Evolutionary conservation across 192 early-diverging fungal genomes (phyloP).

Genomic region (Cladochytrium replicatum): DNA sequence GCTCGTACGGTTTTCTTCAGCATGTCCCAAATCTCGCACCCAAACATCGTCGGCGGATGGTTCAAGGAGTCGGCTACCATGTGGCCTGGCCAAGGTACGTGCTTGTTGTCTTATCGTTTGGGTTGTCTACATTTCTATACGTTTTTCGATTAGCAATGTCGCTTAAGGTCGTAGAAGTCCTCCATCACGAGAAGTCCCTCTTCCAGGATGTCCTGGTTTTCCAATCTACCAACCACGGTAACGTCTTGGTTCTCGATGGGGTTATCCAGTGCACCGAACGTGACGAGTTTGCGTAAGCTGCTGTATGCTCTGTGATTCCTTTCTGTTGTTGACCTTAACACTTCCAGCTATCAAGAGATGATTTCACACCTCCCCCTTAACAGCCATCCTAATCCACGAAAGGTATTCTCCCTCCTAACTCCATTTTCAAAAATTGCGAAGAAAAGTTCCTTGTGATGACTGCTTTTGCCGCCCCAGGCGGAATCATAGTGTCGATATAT

Average conservation of each 20-base stretch:
- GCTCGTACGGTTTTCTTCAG: too few species aligned
- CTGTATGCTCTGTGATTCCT: too few species aligned
- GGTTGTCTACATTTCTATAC: neutral
- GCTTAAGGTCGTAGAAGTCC: conserved; percentile 87
- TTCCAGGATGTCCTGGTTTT: conserved; percentile 98
- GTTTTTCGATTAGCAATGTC: conserved; percentile 90
- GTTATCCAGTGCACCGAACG: conserved; percentile 97
- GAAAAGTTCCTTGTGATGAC: conserved; percentile 31
- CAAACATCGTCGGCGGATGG: conserved; percentile 91
- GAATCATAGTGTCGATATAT: conserved; percentile 36
- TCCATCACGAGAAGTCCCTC: conserved; percentile 88
- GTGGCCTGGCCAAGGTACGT: conserved; percentile 94
- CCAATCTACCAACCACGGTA: conserved; percentile 87
- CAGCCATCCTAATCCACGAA: conserved; percentile 87
- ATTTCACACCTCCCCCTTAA: conserved; percentile 96
- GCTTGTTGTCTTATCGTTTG: neutral
- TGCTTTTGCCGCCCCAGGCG: conserved; percentile 52
- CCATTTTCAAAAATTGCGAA: too few species aligned
- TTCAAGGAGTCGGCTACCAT: conserved; percentile 88
- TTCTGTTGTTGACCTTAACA: neutral
- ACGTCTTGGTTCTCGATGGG: conserved; percentile 93
- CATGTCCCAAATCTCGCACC: conserved; percentile 74
- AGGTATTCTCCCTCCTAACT: too few species aligned
- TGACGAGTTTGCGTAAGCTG: conserved; percentile 89
- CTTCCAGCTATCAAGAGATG: conserved; percentile 92